Evolutionary conservation across 1,284 basidiomycete genomes (phyloP).

Genomic region (Pyrrhoderma noxium): DNA sequence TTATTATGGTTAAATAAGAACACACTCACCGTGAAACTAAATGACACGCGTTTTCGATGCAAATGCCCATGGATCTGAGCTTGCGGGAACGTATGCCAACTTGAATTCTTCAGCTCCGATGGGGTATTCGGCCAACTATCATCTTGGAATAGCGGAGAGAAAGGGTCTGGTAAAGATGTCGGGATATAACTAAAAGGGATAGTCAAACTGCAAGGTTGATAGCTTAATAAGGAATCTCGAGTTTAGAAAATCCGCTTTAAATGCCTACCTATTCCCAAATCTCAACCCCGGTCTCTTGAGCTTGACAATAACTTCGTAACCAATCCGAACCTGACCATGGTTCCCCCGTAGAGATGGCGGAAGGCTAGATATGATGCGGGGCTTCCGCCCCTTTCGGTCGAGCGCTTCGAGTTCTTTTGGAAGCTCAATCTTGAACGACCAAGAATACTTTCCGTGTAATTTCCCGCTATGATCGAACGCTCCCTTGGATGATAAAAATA

Average conservation of each 20-base stretch:
- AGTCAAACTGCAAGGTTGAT: slow-evolving; percentile 2
- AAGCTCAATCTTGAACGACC: slow-evolving; percentile 18
- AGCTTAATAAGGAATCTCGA: too few relatives aligned
- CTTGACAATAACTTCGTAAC: slow-evolving; percentile 4
- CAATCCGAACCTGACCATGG: slow-evolving; percentile 5
- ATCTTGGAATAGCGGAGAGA: too few relatives aligned
- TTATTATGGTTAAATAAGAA: too few relatives aligned
- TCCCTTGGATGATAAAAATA: slow-evolving; percentile 6
- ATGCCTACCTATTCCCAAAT: background rate
- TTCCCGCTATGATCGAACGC: slow-evolving; percentile 9
- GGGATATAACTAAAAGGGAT: slow-evolving; percentile 9
- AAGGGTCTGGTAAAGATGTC: slow-evolving; percentile 2
- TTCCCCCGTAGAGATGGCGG: slow-evolving; percentile 4
- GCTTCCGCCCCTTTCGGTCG: background rate
- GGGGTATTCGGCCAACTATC: background rate
- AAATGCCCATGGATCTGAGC: slow-evolving; percentile 5
- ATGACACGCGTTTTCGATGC: slow-evolving; percentile 4
- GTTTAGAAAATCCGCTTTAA: background rate
- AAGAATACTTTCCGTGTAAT: slow-evolving; percentile 19
- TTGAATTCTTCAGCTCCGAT: background rate
- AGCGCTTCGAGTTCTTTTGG: slow-evolving; percentile 10
- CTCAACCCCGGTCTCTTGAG: slow-evolving; percentile 8
- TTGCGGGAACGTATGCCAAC: slow-evolving; percentile 9
- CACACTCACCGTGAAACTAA: slow-evolving; percentile 1
- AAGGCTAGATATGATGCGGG: background rate